phyloP scores from a whole-genome alignment of 371 early-diverging fungal species.

The Mortierella sp. region DNA sequence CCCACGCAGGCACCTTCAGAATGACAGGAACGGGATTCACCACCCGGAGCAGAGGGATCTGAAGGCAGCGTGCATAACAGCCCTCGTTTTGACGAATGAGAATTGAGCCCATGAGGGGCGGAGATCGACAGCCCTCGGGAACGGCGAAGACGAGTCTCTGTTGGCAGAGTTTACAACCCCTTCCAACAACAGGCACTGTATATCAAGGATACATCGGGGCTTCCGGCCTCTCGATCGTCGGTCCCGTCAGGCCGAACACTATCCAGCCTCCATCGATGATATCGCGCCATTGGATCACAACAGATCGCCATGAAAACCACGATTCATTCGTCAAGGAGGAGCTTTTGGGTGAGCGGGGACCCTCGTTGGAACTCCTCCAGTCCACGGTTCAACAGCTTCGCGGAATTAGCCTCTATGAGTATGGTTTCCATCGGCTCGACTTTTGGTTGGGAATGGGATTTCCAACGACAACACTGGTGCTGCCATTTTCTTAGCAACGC shows the following conservation, averaged over 20 bases:
- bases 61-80: too few relatives aligned
- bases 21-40: slow-evolving; percentile 4
- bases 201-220: slow-evolving; percentile 40
- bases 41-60: slow-evolving; percentile 7
- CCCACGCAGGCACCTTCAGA: slow-evolving; percentile 10
- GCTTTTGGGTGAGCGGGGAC: not conserved
- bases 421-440: not conserved
- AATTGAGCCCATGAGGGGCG: not conserved
- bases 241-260: slow-evolving; percentile 21
- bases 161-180: not conserved
- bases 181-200: slow-evolving; percentile 33
- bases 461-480: slow-evolving; percentile 29
- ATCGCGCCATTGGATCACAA: slow-evolving; percentile 43
- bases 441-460: not conserved
- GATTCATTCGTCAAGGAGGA: slow-evolving; percentile 13
- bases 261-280: slow-evolving; percentile 46
- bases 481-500: slow-evolving; percentile 9
- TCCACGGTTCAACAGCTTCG: slow-evolving; percentile 7
- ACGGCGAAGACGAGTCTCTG: not conserved
- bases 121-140: not conserved
- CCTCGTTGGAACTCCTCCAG: not conserved
- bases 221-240: slow-evolving; percentile 46
- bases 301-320: slow-evolving; percentile 16
- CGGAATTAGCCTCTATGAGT: slow-evolving; percentile 2
- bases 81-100: not conserved